A percentile compares a stretch with the other conserved stretches of the same genome.
Conservation (phyloP, 495 filamentous ascomycete genomes). For the Aspergillus egyptiacus region DNA sequence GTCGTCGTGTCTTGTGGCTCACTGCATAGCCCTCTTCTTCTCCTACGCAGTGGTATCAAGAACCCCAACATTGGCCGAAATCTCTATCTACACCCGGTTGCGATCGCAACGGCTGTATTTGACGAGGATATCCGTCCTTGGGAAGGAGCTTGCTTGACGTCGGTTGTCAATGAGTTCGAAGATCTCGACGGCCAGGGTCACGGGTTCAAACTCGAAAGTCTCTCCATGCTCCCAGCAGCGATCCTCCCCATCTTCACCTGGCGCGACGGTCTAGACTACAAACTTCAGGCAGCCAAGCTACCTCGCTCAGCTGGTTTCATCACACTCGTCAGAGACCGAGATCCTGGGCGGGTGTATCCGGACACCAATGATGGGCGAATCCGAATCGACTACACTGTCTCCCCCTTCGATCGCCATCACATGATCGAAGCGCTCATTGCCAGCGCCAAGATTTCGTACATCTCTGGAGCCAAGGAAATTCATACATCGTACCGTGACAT, state of each 20-base stretch:
- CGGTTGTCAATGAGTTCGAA: slow-evolving; percentile 69
- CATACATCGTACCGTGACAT: slow-evolving; percentile 54
- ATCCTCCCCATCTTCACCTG: slow-evolving; percentile 57
- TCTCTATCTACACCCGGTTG: slow-evolving; percentile 74
- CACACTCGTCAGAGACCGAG: slow-evolving; percentile 63
- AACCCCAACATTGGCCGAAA: slow-evolving; percentile 82
- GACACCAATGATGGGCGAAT: slow-evolving; percentile 62
- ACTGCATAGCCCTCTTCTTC: slow-evolving; percentile 67
- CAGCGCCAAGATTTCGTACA: slow-evolving; percentile 67
- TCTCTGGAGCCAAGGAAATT: slow-evolving; percentile 73
- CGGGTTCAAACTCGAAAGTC: slow-evolving; percentile 72
- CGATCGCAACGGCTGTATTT: slow-evolving; percentile 54
- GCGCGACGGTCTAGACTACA: slow-evolving; percentile 59
- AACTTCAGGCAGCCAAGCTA: slow-evolving; percentile 55
- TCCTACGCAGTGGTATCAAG: slow-evolving; percentile 66
- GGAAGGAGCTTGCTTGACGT: slow-evolving; percentile 76
- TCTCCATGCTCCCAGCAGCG: slow-evolving; percentile 58
- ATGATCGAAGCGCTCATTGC: slow-evolving; percentile 66
- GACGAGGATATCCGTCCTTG: slow-evolving; percentile 63
- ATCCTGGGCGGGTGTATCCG: slow-evolving; percentile 66
- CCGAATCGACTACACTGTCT: slow-evolving; percentile 61
- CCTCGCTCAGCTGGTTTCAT: slow-evolving; percentile 63
- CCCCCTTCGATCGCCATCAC: slow-evolving; percentile 61
- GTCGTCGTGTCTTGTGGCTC: slow-evolving; percentile 72
- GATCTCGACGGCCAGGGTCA: slow-evolving; percentile 78